Evolutionary conservation across 768 basidiomycete species (phyloP).

Genomic region (Kwoniella heveanensis): DNA sequence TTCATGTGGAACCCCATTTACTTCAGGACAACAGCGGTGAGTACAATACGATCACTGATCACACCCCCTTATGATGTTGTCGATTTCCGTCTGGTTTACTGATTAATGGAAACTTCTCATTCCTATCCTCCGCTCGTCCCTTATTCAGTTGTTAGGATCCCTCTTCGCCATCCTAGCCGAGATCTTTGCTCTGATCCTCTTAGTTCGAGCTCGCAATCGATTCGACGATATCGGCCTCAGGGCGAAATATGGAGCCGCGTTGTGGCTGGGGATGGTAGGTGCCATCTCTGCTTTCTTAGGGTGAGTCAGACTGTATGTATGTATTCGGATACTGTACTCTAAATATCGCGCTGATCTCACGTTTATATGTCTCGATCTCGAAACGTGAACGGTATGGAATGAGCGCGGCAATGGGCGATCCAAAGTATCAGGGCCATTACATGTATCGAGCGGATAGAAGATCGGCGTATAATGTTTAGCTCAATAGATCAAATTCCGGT

Average conservation of each 20-base stretch:
- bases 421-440: conserved; percentile 30
- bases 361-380: background rate
- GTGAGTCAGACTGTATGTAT: conserved; percentile 33
- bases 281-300: conserved; percentile 28
- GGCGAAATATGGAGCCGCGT: conserved; percentile 36
- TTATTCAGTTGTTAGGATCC: conserved; percentile 29
- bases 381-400: background rate
- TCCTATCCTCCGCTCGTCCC: too few species aligned
- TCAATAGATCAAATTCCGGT: too few species aligned
- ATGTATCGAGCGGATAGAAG: conserved; percentile 42
- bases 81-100: too few species aligned
- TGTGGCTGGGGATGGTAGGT: conserved; percentile 42
- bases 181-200: conserved; percentile 38
- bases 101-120: too few species aligned
- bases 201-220: conserved; percentile 29
- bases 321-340: background rate
- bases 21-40: conserved; percentile 38
- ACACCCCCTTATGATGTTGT: too few species aligned
- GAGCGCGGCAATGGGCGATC: conserved; percentile 36
- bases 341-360: too few species aligned
- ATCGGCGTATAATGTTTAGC: conserved; percentile 39
- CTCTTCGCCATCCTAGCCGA: conserved; percentile 31
- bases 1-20: conserved; percentile 43
- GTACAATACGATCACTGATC: conserved; percentile 3
- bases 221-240: conserved; percentile 11